These are phyloP conservation scores for Sporisorium scitamineum DNA, from an alignment of 1,284 basidiomycete species.

Conservation along the genomic window DNA sequence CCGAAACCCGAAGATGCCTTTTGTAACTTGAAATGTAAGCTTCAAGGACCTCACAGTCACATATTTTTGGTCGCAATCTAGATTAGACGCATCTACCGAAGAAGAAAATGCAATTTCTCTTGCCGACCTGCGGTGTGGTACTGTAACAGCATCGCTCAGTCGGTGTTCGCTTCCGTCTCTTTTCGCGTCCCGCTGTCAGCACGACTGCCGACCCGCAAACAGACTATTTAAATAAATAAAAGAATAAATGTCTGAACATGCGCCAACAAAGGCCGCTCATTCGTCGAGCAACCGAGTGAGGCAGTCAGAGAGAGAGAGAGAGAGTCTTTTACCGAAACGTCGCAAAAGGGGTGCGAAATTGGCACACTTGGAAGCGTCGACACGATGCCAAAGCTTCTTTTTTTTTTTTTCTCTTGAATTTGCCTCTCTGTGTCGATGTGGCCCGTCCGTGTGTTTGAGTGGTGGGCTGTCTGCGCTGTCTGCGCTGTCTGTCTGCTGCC, in stretches of 20 bases:
- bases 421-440: not conserved
- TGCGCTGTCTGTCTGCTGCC: no score
- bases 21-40: not conserved
- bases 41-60: not conserved
- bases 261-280: conserved; percentile 3
- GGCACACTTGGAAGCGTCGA: no score
- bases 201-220: not conserved
- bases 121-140: no score
- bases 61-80: no score
- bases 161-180: no score
- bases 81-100: no score
- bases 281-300: not conserved
- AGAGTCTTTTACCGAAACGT: not conserved
- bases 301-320: not conserved
- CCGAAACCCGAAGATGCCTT: conserved; percentile 13
- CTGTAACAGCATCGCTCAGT: no score
- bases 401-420: no score
- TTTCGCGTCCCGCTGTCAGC: no score
- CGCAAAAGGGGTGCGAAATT: no score
- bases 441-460: not conserved
- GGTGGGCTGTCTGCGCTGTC: not conserved
- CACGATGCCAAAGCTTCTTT: not conserved
- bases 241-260: not conserved
- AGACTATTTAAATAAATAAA: not conserved
- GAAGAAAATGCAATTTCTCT: no score